Conservation (phyloP, 768 basidiomycete species). For the Leccinum obscurum region DNA sequence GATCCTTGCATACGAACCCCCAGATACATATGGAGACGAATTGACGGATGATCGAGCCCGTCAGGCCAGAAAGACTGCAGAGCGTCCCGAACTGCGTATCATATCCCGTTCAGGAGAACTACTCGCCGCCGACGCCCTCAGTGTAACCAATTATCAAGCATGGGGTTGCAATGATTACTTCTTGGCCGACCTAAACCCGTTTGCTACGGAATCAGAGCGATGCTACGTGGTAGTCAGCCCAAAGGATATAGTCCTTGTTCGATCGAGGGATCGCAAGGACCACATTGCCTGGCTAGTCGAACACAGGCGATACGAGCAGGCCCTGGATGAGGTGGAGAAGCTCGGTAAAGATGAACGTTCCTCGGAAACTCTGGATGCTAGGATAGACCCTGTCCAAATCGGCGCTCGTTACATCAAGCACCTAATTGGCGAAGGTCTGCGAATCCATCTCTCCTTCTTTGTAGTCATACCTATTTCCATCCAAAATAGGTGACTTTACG, state of each 20-base stretch:
- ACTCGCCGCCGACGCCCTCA: conserved; percentile 79
- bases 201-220: conserved; percentile 35
- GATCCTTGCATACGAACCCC: conserved; percentile 82
- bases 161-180: conserved; percentile 94
- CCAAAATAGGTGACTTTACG: conserved; percentile 53
- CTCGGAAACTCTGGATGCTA: conserved; percentile 37
- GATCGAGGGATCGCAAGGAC: conserved; percentile 83
- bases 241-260: conserved; percentile 82
- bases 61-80: conserved; percentile 81
- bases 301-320: conserved; percentile 83
- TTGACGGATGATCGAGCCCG: conserved; percentile 67
- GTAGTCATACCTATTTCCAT: not conserved
- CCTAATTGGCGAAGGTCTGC: conserved; percentile 75
- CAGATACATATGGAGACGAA: conserved; percentile 68
- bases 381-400: conserved; percentile 63
- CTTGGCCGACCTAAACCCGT: conserved; percentile 51
- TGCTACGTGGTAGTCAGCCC: conserved; percentile 87
- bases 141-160: conserved; percentile 71
- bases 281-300: conserved; percentile 94
- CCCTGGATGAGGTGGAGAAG: conserved; percentile 75
- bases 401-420: conserved; percentile 86
- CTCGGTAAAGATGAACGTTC: conserved; percentile 37
- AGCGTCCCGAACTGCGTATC: conserved; percentile 93
- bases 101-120: conserved; percentile 90
- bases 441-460: not conserved